A percentile compares a stretch with the other conserved stretches of the same genome.
These are phyloP conservation scores for Neospora caninum DNA, from an alignment of 169 alveolate species.

Conservation along the genomic window DNA sequence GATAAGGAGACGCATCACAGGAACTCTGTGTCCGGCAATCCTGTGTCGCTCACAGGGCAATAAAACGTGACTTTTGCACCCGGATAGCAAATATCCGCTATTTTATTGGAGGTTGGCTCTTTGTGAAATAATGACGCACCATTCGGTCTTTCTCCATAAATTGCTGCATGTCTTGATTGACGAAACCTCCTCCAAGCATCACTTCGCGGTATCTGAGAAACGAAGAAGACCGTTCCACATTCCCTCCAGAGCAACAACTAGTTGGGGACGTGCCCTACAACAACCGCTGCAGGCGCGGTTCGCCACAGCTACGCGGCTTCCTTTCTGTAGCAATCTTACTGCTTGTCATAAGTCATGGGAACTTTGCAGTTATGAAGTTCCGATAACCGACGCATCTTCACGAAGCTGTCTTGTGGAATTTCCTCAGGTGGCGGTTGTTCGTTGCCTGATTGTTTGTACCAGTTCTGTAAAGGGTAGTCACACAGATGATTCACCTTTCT, in stretches of 20 bases:
- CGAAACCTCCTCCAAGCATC: slow-evolving; percentile 88
- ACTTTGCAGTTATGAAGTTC: background rate
- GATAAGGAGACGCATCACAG: background rate
- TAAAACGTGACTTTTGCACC: background rate
- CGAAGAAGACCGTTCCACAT: background rate
- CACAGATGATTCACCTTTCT: too few relatives aligned
- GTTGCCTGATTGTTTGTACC: background rate
- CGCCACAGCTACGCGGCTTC: too few relatives aligned
- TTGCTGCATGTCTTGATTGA: slow-evolving; percentile 80
- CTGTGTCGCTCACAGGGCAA: background rate
- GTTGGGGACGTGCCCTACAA: too few relatives aligned
- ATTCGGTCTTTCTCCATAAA: slow-evolving; percentile 87
- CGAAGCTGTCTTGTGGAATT: background rate
- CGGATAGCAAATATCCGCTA: too few relatives aligned
- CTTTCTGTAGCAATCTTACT: background rate
- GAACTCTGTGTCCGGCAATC: background rate
- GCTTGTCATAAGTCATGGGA: slow-evolving; percentile 39
- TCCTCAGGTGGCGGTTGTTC: background rate
- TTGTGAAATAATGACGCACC: slow-evolving; percentile 68
- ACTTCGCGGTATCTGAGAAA: slow-evolving; percentile 81
- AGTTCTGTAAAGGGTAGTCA: background rate
- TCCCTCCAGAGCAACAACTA: too few relatives aligned
- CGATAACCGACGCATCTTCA: background rate
- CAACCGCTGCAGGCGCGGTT: too few relatives aligned
- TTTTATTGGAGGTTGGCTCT: background rate